Percentiles rank a stretch among this genome's conserved stretches.
phyloP scores from a whole-genome alignment of 2,329 filamentous ascomycete genomes.

The Aspergillus transmontanensis region DNA sequence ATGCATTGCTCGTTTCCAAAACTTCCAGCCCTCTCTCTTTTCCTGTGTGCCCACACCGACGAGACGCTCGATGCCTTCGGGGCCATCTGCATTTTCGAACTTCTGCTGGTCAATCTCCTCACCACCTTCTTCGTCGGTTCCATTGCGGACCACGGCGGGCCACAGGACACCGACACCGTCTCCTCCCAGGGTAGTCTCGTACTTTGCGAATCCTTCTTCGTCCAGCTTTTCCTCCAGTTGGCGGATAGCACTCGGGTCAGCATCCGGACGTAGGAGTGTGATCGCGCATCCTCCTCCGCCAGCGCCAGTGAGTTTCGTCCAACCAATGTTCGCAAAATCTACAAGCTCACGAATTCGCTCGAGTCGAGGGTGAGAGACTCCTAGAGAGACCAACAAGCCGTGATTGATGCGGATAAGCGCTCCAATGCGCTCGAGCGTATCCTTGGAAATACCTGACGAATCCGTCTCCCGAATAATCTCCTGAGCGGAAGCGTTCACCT shows the following conservation, averaged over 20 bases:
- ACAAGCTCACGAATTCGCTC: conserved; percentile 90
- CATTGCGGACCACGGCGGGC: conserved; percentile 87
- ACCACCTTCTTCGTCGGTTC: conserved; percentile 76
- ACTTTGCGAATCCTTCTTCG: conserved; percentile 76
- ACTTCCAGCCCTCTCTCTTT: conserved; percentile 80
- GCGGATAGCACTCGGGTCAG: conserved; percentile 58
- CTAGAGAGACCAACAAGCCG: conserved; percentile 83
- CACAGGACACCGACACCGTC: conserved; percentile 93
- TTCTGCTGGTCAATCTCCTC: conserved; percentile 92
- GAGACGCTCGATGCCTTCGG: conserved; percentile 80
- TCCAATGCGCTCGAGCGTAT: conserved; percentile 72
- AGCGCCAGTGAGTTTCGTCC: conserved; percentile 96
- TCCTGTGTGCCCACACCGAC: conserved; percentile 76
- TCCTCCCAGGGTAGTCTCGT: conserved; percentile 86
- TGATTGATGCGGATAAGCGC: conserved; percentile 94
- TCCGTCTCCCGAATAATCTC: conserved; percentile 59
- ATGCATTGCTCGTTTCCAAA: conserved; percentile 62
- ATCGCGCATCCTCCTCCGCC: conserved; percentile 96
- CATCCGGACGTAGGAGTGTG: conserved; percentile 75
- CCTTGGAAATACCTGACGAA: conserved; percentile 67
- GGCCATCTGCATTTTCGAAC: conserved; percentile 80
- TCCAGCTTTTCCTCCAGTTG: conserved; percentile 67
- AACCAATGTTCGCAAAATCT: conserved; percentile 85
- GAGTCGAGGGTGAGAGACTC: conserved; percentile 90
- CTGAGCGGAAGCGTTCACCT: conserved; percentile 59